Evolutionary conservation across 495 filamentous ascomycete genomes (phyloP), one percentile per base, ranked within the genome.

Genomic region (Penicillium antarcticum): DNA sequence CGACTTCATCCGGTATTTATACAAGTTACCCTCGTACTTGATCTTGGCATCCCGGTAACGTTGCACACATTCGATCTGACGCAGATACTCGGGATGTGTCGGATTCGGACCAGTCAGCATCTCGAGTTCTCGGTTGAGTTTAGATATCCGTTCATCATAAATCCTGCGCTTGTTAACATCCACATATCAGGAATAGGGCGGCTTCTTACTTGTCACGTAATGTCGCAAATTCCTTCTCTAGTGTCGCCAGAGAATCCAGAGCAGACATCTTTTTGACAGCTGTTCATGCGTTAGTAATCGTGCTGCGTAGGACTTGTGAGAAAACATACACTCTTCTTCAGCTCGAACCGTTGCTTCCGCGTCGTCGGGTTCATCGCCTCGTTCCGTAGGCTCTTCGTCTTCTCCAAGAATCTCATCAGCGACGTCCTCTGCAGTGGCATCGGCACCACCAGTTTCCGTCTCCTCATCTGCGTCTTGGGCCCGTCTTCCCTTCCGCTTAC

Each of bases 11-110:
- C 86, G 86, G 66, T 90, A 90, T 52, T 84, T 77, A 51, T 85
- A 77, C 55, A 91, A 78, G 21, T 80, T 80, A 33, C 86, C 71
- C 58, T 91, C 89, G 52, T 88, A 78, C 44, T 85, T 78, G 54
- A 92, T 77, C 72, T 88, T 91, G 58, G 90, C 83, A 33, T 91
- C 84, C 47, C 86, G 80, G 61, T 92, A 82, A 35, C 85, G 84
- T 66, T 95, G 80, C 48, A 98, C 80, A 64, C 84, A 88, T 61
- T 90, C 81, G 57, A 95, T 80, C 82, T 92, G 89, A 1, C 86
- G 86, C 40, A 95, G 74, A 51, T 89, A 88, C 64, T 95, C 92
- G 26, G 89, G 88, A 67, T 98, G 94, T n/a, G 81, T 87, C 21
- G 85, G 86, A 45, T 84, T 84, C 1, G 88, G 82, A 45, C 84